phyloP scores from a whole-genome alignment of 2,329 filamentous ascomycete genomes.

The Neoscytalidium dimidiatum region DNA sequence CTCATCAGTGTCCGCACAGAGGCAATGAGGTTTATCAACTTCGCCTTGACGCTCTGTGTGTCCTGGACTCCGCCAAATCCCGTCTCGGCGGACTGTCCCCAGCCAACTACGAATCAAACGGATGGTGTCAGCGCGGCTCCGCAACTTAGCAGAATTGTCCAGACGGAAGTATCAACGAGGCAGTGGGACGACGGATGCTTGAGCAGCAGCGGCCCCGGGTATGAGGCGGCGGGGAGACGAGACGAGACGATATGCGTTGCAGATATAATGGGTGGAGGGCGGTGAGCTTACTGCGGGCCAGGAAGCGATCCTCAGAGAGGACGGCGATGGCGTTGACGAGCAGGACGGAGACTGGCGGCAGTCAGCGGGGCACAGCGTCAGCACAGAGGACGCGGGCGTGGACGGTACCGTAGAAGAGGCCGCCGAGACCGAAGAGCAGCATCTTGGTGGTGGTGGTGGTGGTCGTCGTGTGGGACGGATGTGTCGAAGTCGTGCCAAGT shows the following conservation, averaged over 20 bases:
- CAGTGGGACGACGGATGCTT: neutral
- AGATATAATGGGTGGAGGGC: neutral
- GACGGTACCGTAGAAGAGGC: slow-evolving; percentile 75
- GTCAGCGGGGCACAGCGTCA: slow-evolving; percentile 25
- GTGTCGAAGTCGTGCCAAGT: neutral
- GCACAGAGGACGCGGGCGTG: slow-evolving; percentile 20
- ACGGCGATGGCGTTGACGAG: slow-evolving; percentile 92
- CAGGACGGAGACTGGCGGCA: slow-evolving; percentile 69
- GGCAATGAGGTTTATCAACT: slow-evolving; percentile 85
- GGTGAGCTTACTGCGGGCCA: slow-evolving; percentile 67
- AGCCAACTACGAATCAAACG: slow-evolving; percentile 67
- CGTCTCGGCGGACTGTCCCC: slow-evolving; percentile 70
- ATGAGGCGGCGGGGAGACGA: neutral
- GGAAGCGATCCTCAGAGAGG: slow-evolving; percentile 92
- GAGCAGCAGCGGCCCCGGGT: neutral
- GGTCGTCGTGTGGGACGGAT: too few relatives aligned
- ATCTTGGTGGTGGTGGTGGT: slow-evolving; percentile 43
- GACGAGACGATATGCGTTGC: slow-evolving; percentile 5
- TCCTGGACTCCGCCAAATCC: slow-evolving; percentile 72
- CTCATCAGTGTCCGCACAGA: slow-evolving; percentile 91
- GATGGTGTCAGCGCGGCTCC: neutral
- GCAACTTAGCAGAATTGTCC: neutral
- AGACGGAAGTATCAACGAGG: neutral
- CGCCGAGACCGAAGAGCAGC: slow-evolving; percentile 70
- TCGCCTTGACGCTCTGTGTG: slow-evolving; percentile 79